Base-by-base conservation (phyloP, 2,329 filamentous ascomycete species). In the Venturia nashicola region DNA sequence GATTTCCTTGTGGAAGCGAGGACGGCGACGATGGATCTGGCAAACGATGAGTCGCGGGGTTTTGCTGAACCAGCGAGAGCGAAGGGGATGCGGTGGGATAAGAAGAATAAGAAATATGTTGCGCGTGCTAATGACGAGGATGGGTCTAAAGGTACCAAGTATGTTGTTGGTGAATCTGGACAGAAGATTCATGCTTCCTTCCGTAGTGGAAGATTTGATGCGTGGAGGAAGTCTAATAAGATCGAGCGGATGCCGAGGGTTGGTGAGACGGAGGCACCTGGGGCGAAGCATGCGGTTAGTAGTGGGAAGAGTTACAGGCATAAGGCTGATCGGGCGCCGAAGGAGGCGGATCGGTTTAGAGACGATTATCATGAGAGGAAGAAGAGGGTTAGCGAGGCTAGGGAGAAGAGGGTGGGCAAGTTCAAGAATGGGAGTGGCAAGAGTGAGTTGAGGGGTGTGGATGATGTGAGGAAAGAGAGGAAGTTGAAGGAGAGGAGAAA, bases 121-220 rank as follows among this genome's bases (percentile, higher is more conserved):
- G 82, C 90, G 14, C 85, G 90, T 43, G 86, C 86, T 69, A 97
- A 99, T 80, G 94, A 99, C 77, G 90, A 96, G 69, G 95, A 99
- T 77, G 94, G 94, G 46, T 95, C 85, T 39, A 86, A 86, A 70
- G 83, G 83, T 43, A 73, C 73, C 14, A 87, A 86, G 72, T 87
- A 97, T 78, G 87, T 97, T 64, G 83, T 85, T 67, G 92, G 94
- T 70, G 94, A 99, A 78, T 90, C 86, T 71, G 94, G 94, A 63
- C 90, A 93, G 79, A 97, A 97, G 80, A 97, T 99, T 70, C 91
- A 94, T 1, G 91, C 94, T 57, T 88, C 83, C 66, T 97, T 99
- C 84, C 87, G 93, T 72, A 92, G 88, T 74, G 94, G 95, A 43
- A 87, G 93, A 57, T 99, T 96, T 78, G 92, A 97, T 73, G 85